Conservation (phyloP, 441 rosid species). For the Raphanus hybrid region DNA sequence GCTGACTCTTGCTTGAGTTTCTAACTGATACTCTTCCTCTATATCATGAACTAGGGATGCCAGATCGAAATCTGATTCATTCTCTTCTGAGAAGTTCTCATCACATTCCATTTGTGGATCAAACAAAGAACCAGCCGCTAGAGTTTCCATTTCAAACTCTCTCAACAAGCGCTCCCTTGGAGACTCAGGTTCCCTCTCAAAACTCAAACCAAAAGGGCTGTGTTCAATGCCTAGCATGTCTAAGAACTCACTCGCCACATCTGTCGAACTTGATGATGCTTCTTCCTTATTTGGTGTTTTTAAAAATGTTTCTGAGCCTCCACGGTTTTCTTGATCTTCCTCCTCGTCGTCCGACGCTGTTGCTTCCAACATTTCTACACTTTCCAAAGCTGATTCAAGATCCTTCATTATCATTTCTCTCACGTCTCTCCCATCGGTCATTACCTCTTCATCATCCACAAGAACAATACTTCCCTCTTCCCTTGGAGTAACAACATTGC, state of each 20-base stretch:
- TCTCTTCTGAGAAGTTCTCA: slow-evolving; percentile 38
- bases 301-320: slow-evolving; percentile 43
- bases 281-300: slow-evolving; percentile 42
- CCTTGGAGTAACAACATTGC: slow-evolving; percentile 38
- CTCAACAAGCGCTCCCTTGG: slow-evolving; percentile 90
- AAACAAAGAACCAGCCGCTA: slow-evolving; percentile 67
- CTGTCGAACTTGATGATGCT: slow-evolving; percentile 55
- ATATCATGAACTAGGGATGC: slow-evolving; percentile 60
- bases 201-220: slow-evolving; percentile 68
- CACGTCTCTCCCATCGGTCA: slow-evolving; percentile 48
- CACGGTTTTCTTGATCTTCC: slow-evolving; percentile 52
- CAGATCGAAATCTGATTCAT: slow-evolving; percentile 55
- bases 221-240: slow-evolving; percentile 83
- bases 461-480: slow-evolving; percentile 34
- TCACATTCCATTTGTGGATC: slow-evolving; percentile 54
- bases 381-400: slow-evolving; percentile 72
- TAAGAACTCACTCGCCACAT: slow-evolving; percentile 78
- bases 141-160: slow-evolving; percentile 84
- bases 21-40: slow-evolving; percentile 61
- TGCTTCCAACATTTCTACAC: slow-evolving; percentile 62
- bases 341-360: slow-evolving; percentile 62
- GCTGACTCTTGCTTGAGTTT: slow-evolving; percentile 47
- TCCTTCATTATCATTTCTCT: slow-evolving; percentile 76
- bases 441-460: slow-evolving; percentile 36
- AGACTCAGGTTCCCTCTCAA: slow-evolving; percentile 91